Percentiles rank a stretch among this genome's conserved stretches.
These are phyloP conservation scores for Collybiopsis luxurians DNA, from an alignment of 768 basidiomycete genomes.

Conservation along the genomic window DNA sequence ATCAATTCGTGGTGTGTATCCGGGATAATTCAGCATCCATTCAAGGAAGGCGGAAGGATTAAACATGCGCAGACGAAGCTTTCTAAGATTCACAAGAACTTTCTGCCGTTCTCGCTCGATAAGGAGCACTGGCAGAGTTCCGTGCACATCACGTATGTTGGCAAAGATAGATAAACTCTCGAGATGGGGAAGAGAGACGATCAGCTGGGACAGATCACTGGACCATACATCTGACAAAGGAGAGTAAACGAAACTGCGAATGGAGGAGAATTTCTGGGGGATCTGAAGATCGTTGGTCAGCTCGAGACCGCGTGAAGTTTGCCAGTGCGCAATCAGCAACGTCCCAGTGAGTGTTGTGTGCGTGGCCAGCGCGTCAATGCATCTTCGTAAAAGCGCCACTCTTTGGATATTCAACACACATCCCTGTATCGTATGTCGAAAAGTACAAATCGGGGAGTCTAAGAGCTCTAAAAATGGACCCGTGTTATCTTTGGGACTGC, in stretches of 20 bases:
- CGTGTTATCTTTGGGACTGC: constrained; percentile 4
- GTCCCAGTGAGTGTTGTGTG: neutral
- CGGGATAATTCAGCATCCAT: neutral
- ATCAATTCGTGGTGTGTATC: constrained; percentile 1
- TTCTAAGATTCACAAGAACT: neutral
- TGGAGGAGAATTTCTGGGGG: neutral
- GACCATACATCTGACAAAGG: neutral
- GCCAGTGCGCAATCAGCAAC: neutral
- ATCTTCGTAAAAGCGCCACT: neutral
- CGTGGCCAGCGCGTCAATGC: constrained; percentile 1
- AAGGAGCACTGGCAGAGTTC: neutral
- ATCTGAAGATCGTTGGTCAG: neutral
- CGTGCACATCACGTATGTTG: neutral
- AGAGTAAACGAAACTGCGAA: constrained; percentile 3
- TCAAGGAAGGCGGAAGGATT: constrained; percentile 4
- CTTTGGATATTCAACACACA: neutral
- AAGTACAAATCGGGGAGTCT: constrained; percentile 4
- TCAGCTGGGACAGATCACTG: neutral
- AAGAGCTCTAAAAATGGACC: neutral
- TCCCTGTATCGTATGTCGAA: neutral
- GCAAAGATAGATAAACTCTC: constrained; percentile 4
- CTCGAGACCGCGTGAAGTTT: neutral
- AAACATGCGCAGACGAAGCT: constrained; percentile 3
- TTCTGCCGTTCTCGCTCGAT: neutral
- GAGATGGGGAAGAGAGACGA: constrained; percentile 4